These are phyloP conservation scores for Lentinula raphanica DNA, from an alignment of 768 basidiomycete genomes.

Conservation along the genomic window DNA sequence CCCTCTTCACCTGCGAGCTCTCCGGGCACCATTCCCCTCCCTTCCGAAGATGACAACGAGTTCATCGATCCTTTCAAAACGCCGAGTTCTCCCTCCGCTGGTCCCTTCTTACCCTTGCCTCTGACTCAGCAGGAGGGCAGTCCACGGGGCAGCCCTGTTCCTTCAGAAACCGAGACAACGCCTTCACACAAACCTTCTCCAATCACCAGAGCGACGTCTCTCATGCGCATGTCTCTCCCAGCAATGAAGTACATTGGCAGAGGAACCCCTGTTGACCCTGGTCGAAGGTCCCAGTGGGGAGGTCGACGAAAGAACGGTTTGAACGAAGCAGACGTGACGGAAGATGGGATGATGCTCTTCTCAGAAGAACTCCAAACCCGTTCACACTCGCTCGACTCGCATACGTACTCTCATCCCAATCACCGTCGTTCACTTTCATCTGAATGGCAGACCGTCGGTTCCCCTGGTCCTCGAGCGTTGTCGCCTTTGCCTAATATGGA, in stretches of 20 bases:
- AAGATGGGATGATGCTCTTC: slow-evolving; percentile 43
- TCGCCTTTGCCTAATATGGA: slow-evolving; percentile 7
- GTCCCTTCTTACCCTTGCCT: slow-evolving; percentile 14
- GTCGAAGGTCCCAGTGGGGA: slow-evolving; percentile 40
- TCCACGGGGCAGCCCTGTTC: slow-evolving; percentile 18
- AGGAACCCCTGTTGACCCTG: slow-evolving; percentile 44
- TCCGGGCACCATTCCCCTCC: slow-evolving; percentile 20
- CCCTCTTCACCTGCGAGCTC: slow-evolving; percentile 36
- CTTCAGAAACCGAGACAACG: slow-evolving; percentile 8
- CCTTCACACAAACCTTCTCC: background rate
- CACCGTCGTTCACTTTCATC: slow-evolving; percentile 1
- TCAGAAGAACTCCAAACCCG: slow-evolving; percentile 17
- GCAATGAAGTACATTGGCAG: slow-evolving; percentile 39
- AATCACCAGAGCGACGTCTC: slow-evolving; percentile 18
- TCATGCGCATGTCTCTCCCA: slow-evolving; percentile 40
- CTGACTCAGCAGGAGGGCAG: background rate
- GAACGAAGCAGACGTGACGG: slow-evolving; percentile 19
- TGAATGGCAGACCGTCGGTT: background rate
- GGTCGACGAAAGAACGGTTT: slow-evolving; percentile 30
- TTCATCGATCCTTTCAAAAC: slow-evolving; percentile 9
- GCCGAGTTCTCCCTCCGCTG: slow-evolving; percentile 15
- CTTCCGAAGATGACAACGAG: slow-evolving; percentile 26
- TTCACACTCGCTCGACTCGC: slow-evolving; percentile 2
- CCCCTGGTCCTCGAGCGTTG: background rate
- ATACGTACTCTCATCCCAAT: background rate